Evolutionary conservation across 306 rosid genomes (phyloP).

Genomic region (Prunus davidiana): DNA sequence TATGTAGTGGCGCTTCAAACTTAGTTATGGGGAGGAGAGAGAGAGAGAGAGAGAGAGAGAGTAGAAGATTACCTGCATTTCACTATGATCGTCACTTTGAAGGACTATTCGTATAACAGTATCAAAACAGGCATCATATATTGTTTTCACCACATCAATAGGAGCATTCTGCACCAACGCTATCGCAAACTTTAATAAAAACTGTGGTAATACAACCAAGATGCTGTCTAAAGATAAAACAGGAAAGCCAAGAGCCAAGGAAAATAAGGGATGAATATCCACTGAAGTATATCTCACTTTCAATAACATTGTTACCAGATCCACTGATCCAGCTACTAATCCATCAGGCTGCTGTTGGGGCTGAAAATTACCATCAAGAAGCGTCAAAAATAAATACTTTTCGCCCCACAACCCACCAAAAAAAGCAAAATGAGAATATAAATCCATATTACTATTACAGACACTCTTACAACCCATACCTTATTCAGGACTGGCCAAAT

Average conservation of each 20-base stretch:
- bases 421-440: slow-evolving; percentile 10
- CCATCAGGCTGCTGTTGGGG: slow-evolving; percentile 88
- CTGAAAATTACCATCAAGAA: slow-evolving; percentile 42
- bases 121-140: slow-evolving; percentile 72
- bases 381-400: slow-evolving; percentile 27
- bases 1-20: background rate
- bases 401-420: background rate
- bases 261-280: slow-evolving; percentile 15
- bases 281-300: slow-evolving; percentile 68
- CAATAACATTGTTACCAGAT: slow-evolving; percentile 79
- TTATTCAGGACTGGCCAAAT: slow-evolving; percentile 66
- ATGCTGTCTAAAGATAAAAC: slow-evolving; percentile 21
- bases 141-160: slow-evolving; percentile 63
- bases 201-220: slow-evolving; percentile 16
- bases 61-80: slow-evolving; percentile 68
- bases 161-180: slow-evolving; percentile 77
- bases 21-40: background rate
- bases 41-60: background rate
- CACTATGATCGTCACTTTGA: slow-evolving; percentile 85
- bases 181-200: slow-evolving; percentile 38
- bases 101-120: slow-evolving; percentile 59
- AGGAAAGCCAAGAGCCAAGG: background rate
- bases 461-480: slow-evolving; percentile 42
- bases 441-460: background rate
- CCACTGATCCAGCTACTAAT: slow-evolving; percentile 84